These are phyloP conservation scores for Cokeromyces recurvatus DNA, from an alignment of 371 early-diverging fungal species.

Conservation along the genomic window DNA sequence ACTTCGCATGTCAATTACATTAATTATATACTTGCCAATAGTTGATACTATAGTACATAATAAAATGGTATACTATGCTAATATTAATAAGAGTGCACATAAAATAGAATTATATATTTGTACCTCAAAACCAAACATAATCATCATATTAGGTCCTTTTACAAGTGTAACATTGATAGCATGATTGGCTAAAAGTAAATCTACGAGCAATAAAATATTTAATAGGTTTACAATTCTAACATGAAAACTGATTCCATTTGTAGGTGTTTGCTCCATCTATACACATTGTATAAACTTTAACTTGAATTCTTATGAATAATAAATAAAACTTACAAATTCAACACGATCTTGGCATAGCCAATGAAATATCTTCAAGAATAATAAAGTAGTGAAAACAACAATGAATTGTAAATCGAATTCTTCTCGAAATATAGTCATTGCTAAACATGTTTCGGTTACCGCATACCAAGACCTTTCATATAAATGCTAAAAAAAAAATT, in stretches of 20 bases:
- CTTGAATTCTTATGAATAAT: neutral
- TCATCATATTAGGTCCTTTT: conserved; percentile 83
- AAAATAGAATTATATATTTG: no score
- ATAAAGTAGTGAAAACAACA: conserved; percentile 73
- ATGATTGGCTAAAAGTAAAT: conserved; percentile 64
- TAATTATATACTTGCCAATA: conserved; percentile 77
- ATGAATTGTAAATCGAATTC: conserved; percentile 88
- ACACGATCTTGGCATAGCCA: conserved; percentile 93
- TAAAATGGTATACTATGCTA: conserved; percentile 82
- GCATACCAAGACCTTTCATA: conserved; percentile 96
- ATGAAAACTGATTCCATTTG: conserved; percentile 59
- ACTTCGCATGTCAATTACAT: conserved; percentile 76
- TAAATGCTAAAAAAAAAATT: conserved; percentile 61
- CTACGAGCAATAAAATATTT: conserved; percentile 59
- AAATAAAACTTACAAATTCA: conserved; percentile 71
- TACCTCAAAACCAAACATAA: conserved; percentile 96
- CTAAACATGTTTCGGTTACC: conserved; percentile 91
- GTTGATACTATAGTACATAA: conserved; percentile 67
- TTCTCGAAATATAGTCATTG: conserved; percentile 94
- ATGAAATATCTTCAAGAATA: conserved; percentile 92
- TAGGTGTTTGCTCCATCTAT: conserved; percentile 85
- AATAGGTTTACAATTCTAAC: conserved; percentile 65
- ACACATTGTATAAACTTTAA: neutral
- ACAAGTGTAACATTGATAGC: conserved; percentile 57
- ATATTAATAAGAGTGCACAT: no score